Evolutionary conservation across 495 filamentous ascomycete species (phyloP), one percentile per base, ranked within the genome.

Genomic region (Penicillium ucsense): DNA sequence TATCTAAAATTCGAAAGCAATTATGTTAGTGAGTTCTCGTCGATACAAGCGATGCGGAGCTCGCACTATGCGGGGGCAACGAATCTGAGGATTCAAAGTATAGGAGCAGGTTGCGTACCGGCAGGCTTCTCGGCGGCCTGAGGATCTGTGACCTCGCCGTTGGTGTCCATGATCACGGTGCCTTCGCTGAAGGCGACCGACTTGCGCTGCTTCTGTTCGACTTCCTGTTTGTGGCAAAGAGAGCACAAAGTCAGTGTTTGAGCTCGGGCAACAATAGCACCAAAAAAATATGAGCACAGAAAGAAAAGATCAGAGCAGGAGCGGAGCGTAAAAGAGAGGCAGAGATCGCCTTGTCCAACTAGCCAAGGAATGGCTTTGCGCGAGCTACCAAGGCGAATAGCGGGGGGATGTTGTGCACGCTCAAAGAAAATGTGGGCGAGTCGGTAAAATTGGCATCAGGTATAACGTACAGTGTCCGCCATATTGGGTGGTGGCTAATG

Each of bases 111-210:
- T 11, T 46, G 44, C 58, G 41, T 61, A 62, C 51, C 56, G 49
- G 49, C 82, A 46, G 71, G 64, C 64, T 88, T 83, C 60, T 84
- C 80, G 50, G 75, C 71, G 31, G 77, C 74, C 62, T 75, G 71
- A n/a, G 71, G 65, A 53, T 89, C 81, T 64, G 78, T 86, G 48
- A 95, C 78, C 65, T 80, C 77, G 47, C 89, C 89, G 73, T 92
- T 85, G 60, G 79, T 78, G 70, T 91, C 84, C 56, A 94, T 87
- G 57, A 94, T 82, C 50, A 85, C 80, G 43, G 84, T 73, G 51
- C 84, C 86, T 67, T 90, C 86, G 59, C 81, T 88, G 66, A 95
- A 95, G 31, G 87, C 84, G 55, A 95, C 89, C 33, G 86, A 91
- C 63, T 95, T 95, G 68, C 89, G 86, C 61, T 82, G 79, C 65